Base-by-base conservation (phyloP, 2,329 filamentous ascomycete genomes). In the Penicillium sp. region DNA sequence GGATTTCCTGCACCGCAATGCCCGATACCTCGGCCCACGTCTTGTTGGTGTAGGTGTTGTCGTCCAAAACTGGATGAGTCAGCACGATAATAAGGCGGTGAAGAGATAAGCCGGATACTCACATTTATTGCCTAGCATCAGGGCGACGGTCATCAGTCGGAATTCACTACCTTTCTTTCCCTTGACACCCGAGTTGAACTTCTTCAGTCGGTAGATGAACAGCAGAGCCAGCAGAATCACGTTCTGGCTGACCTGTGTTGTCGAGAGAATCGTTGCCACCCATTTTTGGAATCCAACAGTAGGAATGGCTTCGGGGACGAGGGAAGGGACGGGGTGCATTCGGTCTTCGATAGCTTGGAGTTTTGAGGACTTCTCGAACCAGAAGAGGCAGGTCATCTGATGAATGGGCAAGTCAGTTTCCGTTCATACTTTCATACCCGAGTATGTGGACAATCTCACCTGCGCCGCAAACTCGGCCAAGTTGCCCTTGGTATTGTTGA, bases 41-140 rank as follows among this genome's bases (percentile, higher is more conserved):
- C 78, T 97, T 96, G 77, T 99, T 99, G 33, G 94, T 97, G 74
- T 99, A 99, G 0, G 94, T 97, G 71, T 97, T 99, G 72, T 99
- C 94, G 68, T 99, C 94, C 63, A 99, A 77, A 69, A 97, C 87
- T 90, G 39, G 41, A 30, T 52, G 53, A 56, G 58, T 73, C 62
- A 65, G 63, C 56, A 49, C 50, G 27, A 53, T 46, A 13, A 18
- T 7, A 9, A 25, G 49, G 61, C 58, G 60, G 60, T 60, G 44
- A 58, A 13, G 5, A 28, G 60, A 63, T 62, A 62, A 63, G 51
- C 22, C 46, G 20, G 14, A 77, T 8, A 38, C 83, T 67, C 72
- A 89, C 87, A 99, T 77, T 99, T 99, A 73, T 99, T 99, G 55
- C 92, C 92, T 53, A 99, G 79, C 94, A 99, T 99, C 60, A 99